Base-by-base conservation (phyloP, 345 rosid genomes). In the Lumnitzera racemosa region DNA sequence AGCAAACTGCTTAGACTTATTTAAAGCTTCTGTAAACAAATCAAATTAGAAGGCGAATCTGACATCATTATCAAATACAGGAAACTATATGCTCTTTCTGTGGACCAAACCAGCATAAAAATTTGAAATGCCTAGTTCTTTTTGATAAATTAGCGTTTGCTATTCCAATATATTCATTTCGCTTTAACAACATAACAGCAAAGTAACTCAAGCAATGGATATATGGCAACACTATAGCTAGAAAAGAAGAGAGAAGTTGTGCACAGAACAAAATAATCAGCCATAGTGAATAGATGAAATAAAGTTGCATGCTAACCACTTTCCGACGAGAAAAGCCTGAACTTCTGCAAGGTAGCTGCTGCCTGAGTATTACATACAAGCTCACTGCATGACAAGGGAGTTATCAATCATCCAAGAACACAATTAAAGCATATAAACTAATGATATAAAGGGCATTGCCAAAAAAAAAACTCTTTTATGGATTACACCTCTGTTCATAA, bases 261-360 rank as follows among this genome's bases (percentile, higher is more conserved):
- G 20, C 2, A 15, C 53, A 17, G 13, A 27, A 31, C 2, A 15
- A 15, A 27, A 10, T 11, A 20, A 15, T n/a, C 41, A 49, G 41
- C 27, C 0, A 67, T 53, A 7, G n/a, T 12, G 20, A 15, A 14
- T 12, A 15, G 41, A n/a, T 27, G 49, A 51, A 36, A 52, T 52
- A 63, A 61, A 53, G 53, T 15, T 27, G 43, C 43, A 13, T 24
- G 54, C 43, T 36, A 4, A 73, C 77, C 77, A 61, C 67, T 69
- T 2, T 73, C 73, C 0, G 77, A 68, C 55, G 77, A 73, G 62
- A 73, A 73, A 12, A 55, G 6, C 55, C 73, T 61, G 63, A 67
- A 64, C 51, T 48, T 20, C 58, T 52, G 58, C 15, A 61, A 41
- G 50, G 56, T 47, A 23, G 68, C 67, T 57, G 23, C 73, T 29